A percentile compares a stretch with the other conserved stretches of the same genome.
Evolutionary conservation across 2,329 filamentous ascomycete genomes (phyloP).

Genomic region (Alternaria conjuncta): DNA sequence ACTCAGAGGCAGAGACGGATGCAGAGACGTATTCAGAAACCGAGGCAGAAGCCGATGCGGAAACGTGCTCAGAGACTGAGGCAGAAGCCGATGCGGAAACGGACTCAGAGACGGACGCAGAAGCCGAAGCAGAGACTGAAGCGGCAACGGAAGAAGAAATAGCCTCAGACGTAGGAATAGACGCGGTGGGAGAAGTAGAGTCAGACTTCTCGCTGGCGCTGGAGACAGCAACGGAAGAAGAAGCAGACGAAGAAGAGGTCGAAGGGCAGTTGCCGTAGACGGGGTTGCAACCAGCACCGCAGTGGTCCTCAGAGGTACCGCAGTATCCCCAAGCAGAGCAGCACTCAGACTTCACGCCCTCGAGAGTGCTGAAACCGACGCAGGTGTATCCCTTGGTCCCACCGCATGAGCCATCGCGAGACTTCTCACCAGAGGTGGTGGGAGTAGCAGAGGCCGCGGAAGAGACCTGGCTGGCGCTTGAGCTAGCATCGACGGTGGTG

Average conservation of each 20-base stretch:
- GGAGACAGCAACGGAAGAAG: background rate
- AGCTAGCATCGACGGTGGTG: background rate
- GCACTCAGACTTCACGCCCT: conserved; percentile 48
- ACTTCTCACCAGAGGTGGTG: conserved; percentile 18
- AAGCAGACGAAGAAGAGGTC: background rate
- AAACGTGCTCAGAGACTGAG: background rate
- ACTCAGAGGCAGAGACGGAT: background rate
- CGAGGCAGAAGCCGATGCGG: background rate
- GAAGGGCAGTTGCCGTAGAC: conserved; percentile 32
- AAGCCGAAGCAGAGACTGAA: conserved; percentile 1
- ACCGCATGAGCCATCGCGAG: conserved; percentile 30
- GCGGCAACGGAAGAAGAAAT: background rate
- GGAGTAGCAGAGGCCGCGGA: conserved; percentile 14
- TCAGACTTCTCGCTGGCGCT: conserved; percentile 9
- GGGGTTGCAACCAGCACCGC: conserved; percentile 38
- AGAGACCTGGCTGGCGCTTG: conserved; percentile 6
- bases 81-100: conserved; percentile 3
- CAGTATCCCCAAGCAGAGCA: conserved; percentile 54
- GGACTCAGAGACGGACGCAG: conserved; percentile 11
- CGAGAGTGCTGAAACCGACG: conserved; percentile 22
- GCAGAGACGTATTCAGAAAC: background rate
- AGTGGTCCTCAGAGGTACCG: conserved; percentile 35
- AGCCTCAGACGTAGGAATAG: background rate
- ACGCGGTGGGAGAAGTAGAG: background rate
- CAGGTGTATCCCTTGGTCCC: conserved; percentile 31